Evolutionary conservation across 345 rosid species (phyloP).

Genomic region (Murraya paniculata): DNA sequence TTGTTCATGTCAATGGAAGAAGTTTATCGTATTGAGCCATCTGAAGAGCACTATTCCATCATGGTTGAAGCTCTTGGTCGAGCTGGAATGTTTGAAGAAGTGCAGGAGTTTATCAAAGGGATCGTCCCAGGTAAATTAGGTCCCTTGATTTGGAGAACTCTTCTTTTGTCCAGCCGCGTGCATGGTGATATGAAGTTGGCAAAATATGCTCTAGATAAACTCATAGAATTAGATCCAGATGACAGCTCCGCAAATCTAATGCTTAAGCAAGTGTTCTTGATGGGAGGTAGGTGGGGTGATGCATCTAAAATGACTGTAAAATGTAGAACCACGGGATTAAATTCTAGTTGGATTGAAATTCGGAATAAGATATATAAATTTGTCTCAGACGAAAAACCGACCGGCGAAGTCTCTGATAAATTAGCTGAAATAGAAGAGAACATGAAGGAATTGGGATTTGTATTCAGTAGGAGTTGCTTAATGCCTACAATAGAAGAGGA

Average conservation of each 20-base stretch:
- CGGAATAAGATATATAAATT: constrained; percentile 21
- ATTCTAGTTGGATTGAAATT: constrained; percentile 20
- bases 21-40: constrained; percentile 15
- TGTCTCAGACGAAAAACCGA: constrained; percentile 8
- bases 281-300: constrained; percentile 18
- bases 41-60: constrained; percentile 27
- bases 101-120: constrained; percentile 17
- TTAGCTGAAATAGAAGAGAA: constrained; percentile 17
- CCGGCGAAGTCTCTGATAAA: constrained; percentile 8
- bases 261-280: constrained; percentile 17
- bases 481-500: constrained; percentile 23
- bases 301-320: background rate
- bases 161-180: constrained; percentile 20
- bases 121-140: constrained; percentile 11
- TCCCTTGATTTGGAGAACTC: constrained; percentile 20
- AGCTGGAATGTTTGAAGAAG: constrained; percentile 24
- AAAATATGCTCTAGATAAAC: constrained; percentile 24
- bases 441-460: constrained; percentile 21
- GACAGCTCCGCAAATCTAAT: constrained; percentile 14
- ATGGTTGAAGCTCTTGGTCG: constrained; percentile 25
- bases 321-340: background rate
- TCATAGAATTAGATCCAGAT: constrained; percentile 24
- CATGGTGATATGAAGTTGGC: constrained; percentile 19
- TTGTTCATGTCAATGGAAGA: constrained; percentile 21
- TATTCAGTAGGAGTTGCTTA: constrained; percentile 10